Evolutionary conservation across 1,284 basidiomycete species (phyloP).

Genomic region (Hemileia vastatrix): DNA sequence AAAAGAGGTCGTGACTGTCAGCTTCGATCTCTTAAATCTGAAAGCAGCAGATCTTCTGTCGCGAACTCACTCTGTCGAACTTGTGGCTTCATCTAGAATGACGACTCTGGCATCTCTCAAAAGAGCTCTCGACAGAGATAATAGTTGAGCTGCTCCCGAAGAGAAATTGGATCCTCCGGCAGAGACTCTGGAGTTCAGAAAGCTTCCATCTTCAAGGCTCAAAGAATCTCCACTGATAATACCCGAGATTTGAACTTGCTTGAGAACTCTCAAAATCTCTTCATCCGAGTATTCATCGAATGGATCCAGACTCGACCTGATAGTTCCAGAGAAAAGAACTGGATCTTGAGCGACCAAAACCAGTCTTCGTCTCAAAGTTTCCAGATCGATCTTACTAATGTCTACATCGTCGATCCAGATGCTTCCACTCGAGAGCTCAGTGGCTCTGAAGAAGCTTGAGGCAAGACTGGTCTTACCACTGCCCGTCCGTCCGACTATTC

Average conservation of each 20-base stretch:
- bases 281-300: constrained; percentile 71
- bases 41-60: too few species aligned
- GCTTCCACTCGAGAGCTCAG: constrained; percentile 30
- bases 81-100: too few species aligned
- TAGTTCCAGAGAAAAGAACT: constrained; percentile 73
- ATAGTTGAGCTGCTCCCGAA: too few species aligned
- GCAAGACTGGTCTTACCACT: constrained; percentile 35
- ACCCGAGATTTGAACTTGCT: constrained; percentile 53
- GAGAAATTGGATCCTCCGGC: too few species aligned
- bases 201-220: too few species aligned
- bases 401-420: constrained; percentile 37
- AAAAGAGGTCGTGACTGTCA: background rate
- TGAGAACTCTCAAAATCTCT: constrained; percentile 61
- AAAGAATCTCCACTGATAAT: too few species aligned
- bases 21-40: too few species aligned
- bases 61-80: too few species aligned
- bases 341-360: constrained; percentile 54
- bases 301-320: constrained; percentile 78
- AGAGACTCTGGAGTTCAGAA: too few species aligned
- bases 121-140: too few species aligned
- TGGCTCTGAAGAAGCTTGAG: constrained; percentile 25
- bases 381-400: constrained; percentile 27
- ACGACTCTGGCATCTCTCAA: too few species aligned
- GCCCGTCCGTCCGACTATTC: constrained; percentile 65
- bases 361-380: constrained; percentile 43